Evolutionary conservation across 768 basidiomycete genomes (phyloP), one percentile per base, ranked within the genome.

Genomic region (Pulveroboletus sp.): DNA sequence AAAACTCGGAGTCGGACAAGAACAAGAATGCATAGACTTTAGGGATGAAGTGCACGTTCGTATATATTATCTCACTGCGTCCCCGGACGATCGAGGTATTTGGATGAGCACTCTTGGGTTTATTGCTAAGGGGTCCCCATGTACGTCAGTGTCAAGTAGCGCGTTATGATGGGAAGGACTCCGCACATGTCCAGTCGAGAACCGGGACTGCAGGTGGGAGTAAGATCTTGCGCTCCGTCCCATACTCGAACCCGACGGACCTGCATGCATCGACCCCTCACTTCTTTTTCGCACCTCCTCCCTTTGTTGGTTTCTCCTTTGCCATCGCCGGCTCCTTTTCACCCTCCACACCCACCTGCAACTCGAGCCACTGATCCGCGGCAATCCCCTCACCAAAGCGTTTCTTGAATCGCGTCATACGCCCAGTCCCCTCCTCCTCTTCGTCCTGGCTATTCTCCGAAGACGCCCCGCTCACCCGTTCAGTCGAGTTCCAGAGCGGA

Each of bases 321-420:
- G 59, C 52, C 47, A 46, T 37, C 10, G 63, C 61, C 1, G 67
- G 66, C 31, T 69, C 67, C 44, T 49, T 48, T 17, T 65, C 63
- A n/a, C 62, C 57, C 50, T 65, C 54, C 2, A 63, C 51, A 9
- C 55, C 54, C 8, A 53, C 46, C 50, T 69, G 66, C 51, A 67
- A 38, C n/a, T 45, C 54, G 0, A 66, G 47, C 54, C 65, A 66
- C 40, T 66, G 60, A 3, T 70, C 69, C 21, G 56, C 63, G 14
- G 64, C 73, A 35, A 78, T 63, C 3, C 71, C 76, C 47, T 77
- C 75, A 24, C 73, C 86, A 61, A 93, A 94, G 53, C 76, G 77
- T 60, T 80, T 77, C 66, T 76, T 88, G 69, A 91, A 94, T 60
- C 90, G 75, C 10, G 89, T 89, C 61, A 94, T 69, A 10, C 93